Conservation (phyloP, 768 basidiomycete genomes). For the Suillus plorans region DNA sequence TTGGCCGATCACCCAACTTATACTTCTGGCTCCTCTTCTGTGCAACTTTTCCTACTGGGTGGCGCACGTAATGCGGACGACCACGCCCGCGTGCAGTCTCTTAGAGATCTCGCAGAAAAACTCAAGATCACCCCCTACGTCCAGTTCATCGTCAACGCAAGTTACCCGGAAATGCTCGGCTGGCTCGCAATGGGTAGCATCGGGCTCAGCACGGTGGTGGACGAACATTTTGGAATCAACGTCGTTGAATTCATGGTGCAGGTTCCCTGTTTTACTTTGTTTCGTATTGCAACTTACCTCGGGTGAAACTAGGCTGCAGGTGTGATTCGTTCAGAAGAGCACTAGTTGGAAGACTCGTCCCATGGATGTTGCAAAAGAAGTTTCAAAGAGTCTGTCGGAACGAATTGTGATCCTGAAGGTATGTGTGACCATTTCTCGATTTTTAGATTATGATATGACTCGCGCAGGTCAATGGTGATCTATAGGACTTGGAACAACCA, state of each 20-base stretch:
- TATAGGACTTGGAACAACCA: too few species aligned
- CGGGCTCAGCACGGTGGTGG: constrained; percentile 94
- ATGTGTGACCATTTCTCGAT: too few species aligned
- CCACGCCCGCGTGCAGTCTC: constrained; percentile 58
- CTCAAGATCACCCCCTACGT: constrained; percentile 54
- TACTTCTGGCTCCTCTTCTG: constrained; percentile 24
- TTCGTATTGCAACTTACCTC: constrained; percentile 14
- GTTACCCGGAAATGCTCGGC: constrained; percentile 66
- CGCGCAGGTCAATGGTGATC: too few species aligned
- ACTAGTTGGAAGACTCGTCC: too few species aligned
- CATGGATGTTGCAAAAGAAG: too few species aligned
- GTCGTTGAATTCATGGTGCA: constrained; percentile 96
- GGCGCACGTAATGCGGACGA: constrained; percentile 83
- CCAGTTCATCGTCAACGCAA: constrained; percentile 80
- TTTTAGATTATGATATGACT: too few species aligned
- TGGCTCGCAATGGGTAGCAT: constrained; percentile 78
- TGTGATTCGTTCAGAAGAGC: too few species aligned
- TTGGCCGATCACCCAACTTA: constrained; percentile 62
- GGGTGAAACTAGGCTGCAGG: constrained; percentile 68
- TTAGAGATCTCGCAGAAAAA: constrained; percentile 58
- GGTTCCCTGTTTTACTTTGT: constrained; percentile 10
- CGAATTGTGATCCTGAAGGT: too few species aligned
- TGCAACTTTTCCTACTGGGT: constrained; percentile 77
- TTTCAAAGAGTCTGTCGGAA: too few species aligned
- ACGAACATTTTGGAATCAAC: constrained; percentile 98